These are phyloP conservation scores for Entomortierella beljakovae DNA, from an alignment of 192 early-diverging fungal species.

Conservation along the genomic window DNA sequence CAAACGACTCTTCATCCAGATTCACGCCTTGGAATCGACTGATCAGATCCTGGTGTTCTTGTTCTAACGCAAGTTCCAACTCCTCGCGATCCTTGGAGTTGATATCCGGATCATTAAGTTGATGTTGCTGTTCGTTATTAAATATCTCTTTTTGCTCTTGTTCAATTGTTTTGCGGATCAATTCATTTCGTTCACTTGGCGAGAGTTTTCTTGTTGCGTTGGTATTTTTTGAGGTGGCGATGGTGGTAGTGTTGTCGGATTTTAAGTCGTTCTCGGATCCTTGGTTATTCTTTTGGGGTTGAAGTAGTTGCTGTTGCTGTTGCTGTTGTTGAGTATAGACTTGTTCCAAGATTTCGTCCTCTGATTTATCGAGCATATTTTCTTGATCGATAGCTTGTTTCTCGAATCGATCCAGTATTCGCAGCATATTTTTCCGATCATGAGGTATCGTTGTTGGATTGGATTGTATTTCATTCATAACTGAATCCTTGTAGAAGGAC, in stretches of 20 bases:
- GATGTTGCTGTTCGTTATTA: not conserved
- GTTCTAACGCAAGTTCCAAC: slow-evolving; percentile 14
- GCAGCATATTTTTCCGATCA: slow-evolving; percentile 63
- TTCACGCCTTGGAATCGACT: slow-evolving; percentile 60
- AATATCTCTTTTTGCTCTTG: slow-evolving; percentile 15
- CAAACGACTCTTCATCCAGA: slow-evolving; percentile 55
- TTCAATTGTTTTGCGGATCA: slow-evolving; percentile 38
- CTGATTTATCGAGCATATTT: slow-evolving; percentile 33
- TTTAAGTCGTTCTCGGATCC: no score
- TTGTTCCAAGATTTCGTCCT: slow-evolving; percentile 34
- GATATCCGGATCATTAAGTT: slow-evolving; percentile 3
- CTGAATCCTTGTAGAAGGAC: slow-evolving; percentile 69
- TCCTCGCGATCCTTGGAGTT: slow-evolving; percentile 10
- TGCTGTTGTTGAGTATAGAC: slow-evolving; percentile 3
- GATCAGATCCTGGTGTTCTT: slow-evolving; percentile 54
- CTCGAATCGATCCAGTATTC: slow-evolving; percentile 64
- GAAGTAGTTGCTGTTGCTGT: not conserved
- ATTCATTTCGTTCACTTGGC: slow-evolving; percentile 26
- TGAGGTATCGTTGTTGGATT: slow-evolving; percentile 47
- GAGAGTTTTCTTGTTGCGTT: slow-evolving; percentile 19
- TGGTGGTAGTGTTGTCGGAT: no score
- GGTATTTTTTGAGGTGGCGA: not conserved
- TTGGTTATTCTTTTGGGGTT: not conserved
- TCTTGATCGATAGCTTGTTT: slow-evolving; percentile 42
- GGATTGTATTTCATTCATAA: slow-evolving; percentile 65